These are phyloP conservation scores for Drosera capensis DNA, from an alignment of 148 eudicot species.

Conservation along the genomic window DNA sequence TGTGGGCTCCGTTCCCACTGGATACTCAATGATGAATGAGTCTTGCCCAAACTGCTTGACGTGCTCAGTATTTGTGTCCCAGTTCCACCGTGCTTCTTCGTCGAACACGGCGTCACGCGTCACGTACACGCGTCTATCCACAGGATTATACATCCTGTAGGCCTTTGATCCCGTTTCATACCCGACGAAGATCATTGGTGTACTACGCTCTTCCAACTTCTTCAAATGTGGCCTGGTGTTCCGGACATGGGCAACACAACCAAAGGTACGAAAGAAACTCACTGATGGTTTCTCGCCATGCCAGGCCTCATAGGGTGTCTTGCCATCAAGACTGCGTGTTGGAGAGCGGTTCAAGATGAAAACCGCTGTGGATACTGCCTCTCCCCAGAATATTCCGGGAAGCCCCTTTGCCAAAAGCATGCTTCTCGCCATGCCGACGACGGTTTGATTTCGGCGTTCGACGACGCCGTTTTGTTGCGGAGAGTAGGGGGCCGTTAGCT, in stretches of 20 bases:
- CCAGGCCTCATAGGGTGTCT: slow-evolving; percentile 2
- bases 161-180: not conserved
- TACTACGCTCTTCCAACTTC: slow-evolving; percentile 1
- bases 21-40: not conserved
- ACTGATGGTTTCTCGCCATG: not conserved
- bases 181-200: not conserved
- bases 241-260: not conserved
- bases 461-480: slow-evolving; percentile 1
- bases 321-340: not conserved
- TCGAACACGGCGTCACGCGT: slow-evolving; percentile 1
- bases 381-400: not conserved
- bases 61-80: not conserved
- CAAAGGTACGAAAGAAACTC: not conserved
- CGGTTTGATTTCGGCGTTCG: not conserved
- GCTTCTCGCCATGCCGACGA: not conserved
- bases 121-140: not conserved
- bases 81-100: not conserved
- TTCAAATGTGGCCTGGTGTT: not conserved
- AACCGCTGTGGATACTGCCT: not conserved
- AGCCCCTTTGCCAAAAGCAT: not conserved
- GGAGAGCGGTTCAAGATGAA: not conserved
- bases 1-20: not conserved
- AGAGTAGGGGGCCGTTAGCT: not conserved
- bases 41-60: not conserved
- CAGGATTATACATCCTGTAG: not conserved